Conservation (phyloP, 139 green algal genomes). For the Chlorella sp. region DNA sequence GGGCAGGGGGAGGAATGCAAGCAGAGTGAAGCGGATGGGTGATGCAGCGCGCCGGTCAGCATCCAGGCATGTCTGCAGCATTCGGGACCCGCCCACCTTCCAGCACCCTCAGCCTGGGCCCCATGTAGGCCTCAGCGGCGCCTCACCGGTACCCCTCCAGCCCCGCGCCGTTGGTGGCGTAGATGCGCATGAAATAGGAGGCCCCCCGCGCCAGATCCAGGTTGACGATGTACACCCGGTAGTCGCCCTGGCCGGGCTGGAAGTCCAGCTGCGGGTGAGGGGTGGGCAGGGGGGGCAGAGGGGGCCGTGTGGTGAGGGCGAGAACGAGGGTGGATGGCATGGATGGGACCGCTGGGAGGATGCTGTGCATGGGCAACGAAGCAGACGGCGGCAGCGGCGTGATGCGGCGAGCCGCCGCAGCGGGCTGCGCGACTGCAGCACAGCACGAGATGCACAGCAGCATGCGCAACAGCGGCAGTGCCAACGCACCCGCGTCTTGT, state of each 20-base stretch:
- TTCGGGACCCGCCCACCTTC: no score
- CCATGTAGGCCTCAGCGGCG: not conserved
- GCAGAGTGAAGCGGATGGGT: no score
- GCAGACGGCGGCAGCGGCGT: no score
- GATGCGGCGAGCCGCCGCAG: no score
- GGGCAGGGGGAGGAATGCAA: not conserved
- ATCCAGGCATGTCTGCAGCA: no score
- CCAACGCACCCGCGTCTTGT: conserved; percentile 21
- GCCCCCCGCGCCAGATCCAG: conserved; percentile 13
- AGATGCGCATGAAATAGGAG: conserved; percentile 53
- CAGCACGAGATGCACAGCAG: no score
- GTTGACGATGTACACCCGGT: conserved; percentile 29
- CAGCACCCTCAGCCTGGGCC: no score
- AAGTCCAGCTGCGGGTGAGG: conserved; percentile 8
- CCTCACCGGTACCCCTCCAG: conserved; percentile 33
- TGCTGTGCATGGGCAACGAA: no score
- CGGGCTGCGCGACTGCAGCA: no score
- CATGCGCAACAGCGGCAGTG: not conserved
- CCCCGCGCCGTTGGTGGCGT: conserved; percentile 57
- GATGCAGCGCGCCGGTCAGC: no score
- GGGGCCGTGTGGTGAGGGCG: not conserved
- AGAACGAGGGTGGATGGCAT: no score
- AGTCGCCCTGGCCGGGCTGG: conserved; percentile 20
- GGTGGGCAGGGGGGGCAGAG: not conserved
- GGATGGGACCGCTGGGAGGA: no score